These are phyloP conservation scores for Zygoascus ofunaensis DNA, from an alignment of 805 yeast species.

Conservation along the genomic window DNA sequence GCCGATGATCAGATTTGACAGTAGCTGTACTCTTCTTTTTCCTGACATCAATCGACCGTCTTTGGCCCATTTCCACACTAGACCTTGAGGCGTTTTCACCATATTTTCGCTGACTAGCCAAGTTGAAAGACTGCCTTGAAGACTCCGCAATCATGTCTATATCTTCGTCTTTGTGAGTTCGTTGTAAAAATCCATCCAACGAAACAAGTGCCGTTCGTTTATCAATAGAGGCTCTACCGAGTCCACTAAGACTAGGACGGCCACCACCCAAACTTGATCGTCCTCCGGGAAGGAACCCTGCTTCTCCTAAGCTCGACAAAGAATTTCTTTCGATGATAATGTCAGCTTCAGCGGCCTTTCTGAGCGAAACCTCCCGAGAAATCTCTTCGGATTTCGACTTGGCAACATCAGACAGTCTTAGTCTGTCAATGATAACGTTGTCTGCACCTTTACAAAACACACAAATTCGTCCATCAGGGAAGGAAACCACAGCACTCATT, in stretches of 20 bases:
- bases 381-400: conserved; percentile 56
- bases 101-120: conserved; percentile 20
- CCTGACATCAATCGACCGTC: neutral
- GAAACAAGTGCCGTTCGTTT: conserved; percentile 21
- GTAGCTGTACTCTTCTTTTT: neutral
- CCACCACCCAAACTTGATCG: conserved; percentile 5
- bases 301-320: conserved; percentile 34
- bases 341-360: conserved; percentile 77
- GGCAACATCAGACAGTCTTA: conserved; percentile 53
- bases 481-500: conserved; percentile 78
- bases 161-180: conserved; percentile 21
- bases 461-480: conserved; percentile 69
- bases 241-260: conserved; percentile 10
- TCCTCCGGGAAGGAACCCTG: neutral
- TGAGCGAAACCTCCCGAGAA: conserved; percentile 42
- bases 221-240: conserved; percentile 22
- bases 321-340: conserved; percentile 42
- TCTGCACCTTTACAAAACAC: conserved; percentile 95
- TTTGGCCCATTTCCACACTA: conserved; percentile 3
- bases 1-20: neutral
- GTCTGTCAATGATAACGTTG: conserved; percentile 69
- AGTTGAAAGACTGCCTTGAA: conserved; percentile 18
- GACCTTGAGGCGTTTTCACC: conserved; percentile 12
- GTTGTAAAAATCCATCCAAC: conserved; percentile 20
- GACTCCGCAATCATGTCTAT: conserved; percentile 23